phyloP scores from a whole-genome alignment of 768 basidiomycete genomes.

The Phanerochaete carnosa region DNA sequence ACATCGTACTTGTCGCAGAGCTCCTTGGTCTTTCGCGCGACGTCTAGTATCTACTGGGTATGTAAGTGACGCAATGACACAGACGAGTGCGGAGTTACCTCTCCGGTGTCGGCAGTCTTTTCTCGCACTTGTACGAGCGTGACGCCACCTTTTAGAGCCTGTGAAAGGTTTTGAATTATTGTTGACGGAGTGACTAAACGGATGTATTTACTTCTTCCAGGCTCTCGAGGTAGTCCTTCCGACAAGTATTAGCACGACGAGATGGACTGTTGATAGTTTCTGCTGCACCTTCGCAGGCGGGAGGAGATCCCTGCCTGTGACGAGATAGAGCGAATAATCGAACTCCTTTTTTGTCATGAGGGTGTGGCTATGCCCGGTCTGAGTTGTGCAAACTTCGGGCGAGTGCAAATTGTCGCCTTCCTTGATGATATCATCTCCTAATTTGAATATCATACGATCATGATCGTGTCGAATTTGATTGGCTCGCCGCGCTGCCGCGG shows the following conservation, averaged over 20 bases:
- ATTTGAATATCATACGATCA: not conserved
- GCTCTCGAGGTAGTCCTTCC: conserved; percentile 63
- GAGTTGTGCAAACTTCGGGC: too few species aligned
- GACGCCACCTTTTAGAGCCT: conserved; percentile 85
- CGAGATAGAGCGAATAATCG: conserved; percentile 81
- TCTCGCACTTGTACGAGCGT: conserved; percentile 90
- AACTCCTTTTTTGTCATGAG: conserved; percentile 1
- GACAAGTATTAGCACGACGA: not conserved
- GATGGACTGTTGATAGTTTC: not conserved
- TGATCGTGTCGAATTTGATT: not conserved
- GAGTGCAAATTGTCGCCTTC: too few species aligned
- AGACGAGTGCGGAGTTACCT: conserved; percentile 38
- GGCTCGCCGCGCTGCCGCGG: not conserved
- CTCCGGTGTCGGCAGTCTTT: conserved; percentile 76
- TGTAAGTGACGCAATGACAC: not conserved
- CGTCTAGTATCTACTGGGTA: conserved; percentile 61
- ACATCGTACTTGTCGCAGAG: conserved; percentile 76
- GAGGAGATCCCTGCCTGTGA: conserved; percentile 77
- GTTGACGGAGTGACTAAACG: not conserved
- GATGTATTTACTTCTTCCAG: conserved; percentile 61
- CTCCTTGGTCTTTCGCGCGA: conserved; percentile 65
- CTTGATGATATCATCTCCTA: not conserved
- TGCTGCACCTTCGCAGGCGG: conserved; percentile 73
- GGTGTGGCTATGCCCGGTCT: not conserved
- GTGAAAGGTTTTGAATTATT: not conserved